Conservation (phyloP, 1,284 basidiomycete genomes). For the Schizophyllum commune region DNA sequence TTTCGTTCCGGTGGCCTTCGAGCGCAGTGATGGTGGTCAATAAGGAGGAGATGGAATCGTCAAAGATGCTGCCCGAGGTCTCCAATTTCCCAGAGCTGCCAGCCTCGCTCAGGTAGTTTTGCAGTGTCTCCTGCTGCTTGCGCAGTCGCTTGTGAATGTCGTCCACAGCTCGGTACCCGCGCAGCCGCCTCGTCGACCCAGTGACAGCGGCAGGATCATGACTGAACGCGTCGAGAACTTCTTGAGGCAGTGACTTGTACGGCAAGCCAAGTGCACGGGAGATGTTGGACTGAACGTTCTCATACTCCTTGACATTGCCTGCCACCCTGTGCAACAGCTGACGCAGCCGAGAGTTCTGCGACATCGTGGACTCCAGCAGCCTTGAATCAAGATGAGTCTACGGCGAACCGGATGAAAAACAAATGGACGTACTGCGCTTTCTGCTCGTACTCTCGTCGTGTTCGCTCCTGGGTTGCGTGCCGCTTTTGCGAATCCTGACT, state of each 20-base stretch:
- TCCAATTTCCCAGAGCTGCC: slow-evolving; percentile 1
- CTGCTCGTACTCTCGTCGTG: slow-evolving; percentile 47
- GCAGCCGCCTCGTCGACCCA: slow-evolving; percentile 44
- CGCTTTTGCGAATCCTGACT: slow-evolving; percentile 23
- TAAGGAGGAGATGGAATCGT: slow-evolving; percentile 44
- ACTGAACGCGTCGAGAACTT: slow-evolving; percentile 61
- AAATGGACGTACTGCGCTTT: slow-evolving; percentile 43
- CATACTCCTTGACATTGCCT: slow-evolving; percentile 52
- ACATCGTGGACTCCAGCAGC: slow-evolving; percentile 44
- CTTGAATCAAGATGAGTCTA: slow-evolving; percentile 25
- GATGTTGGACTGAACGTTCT: slow-evolving; percentile 44
- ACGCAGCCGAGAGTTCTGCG: slow-evolving; percentile 58
- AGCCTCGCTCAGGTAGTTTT: slow-evolving; percentile 31
- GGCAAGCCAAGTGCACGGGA: slow-evolving; percentile 38
- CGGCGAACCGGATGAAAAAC: slow-evolving; percentile 7
- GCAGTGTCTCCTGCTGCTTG: slow-evolving; percentile 50
- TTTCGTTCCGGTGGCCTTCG: slow-evolving; percentile 32
- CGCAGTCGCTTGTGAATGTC: slow-evolving; percentile 56
- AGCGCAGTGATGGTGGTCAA: slow-evolving; percentile 39
- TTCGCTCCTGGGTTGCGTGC: slow-evolving; percentile 40
- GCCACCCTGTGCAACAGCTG: slow-evolving; percentile 60
- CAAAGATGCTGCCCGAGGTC: slow-evolving; percentile 37
- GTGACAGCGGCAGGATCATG: slow-evolving; percentile 71
- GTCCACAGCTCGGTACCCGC: slow-evolving; percentile 63
- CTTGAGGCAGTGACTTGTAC: slow-evolving; percentile 44